These are phyloP conservation scores for Fraxinus nigra DNA, from an alignment of 305 asterid species.

Conservation along the genomic window DNA sequence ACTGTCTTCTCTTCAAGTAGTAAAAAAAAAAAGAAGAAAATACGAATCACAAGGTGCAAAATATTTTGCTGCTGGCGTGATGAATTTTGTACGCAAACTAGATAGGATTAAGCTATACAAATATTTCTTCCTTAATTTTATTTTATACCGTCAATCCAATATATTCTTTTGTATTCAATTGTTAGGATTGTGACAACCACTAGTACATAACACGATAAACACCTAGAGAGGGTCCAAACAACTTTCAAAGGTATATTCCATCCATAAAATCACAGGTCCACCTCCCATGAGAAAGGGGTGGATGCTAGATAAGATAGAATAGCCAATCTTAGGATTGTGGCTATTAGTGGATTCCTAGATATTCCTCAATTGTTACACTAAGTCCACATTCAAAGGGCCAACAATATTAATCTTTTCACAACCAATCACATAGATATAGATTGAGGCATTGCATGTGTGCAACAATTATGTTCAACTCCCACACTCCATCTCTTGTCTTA, in stretches of 20 bases:
- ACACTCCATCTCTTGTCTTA: slow-evolving; percentile 6
- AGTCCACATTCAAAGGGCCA: slow-evolving; percentile 19
- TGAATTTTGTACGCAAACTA: not conserved
- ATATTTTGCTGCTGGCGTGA: not conserved
- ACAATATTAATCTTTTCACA: slow-evolving; percentile 11
- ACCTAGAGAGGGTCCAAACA: slow-evolving; percentile 21
- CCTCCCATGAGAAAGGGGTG: slow-evolving; percentile 23
- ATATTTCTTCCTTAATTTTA: not conserved
- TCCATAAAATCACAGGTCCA: slow-evolving; percentile 12
- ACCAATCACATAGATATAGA: slow-evolving; percentile 4
- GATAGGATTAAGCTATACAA: not conserved
- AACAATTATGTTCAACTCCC: slow-evolving; percentile 1
- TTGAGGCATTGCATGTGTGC: slow-evolving; percentile 3
- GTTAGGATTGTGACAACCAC: slow-evolving; percentile 1
- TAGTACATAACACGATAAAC: slow-evolving; percentile 5
- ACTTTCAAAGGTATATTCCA: slow-evolving; percentile 10
- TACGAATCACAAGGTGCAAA: not conserved
- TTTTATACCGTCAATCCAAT: not conserved
- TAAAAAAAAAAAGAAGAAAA: not conserved
- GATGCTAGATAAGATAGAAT: slow-evolving; percentile 27
- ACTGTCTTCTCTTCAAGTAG: not conserved
- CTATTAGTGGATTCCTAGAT: slow-evolving; percentile 29
- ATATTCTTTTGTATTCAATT: not conserved
- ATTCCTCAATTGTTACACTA: slow-evolving; percentile 15
- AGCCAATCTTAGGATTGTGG: slow-evolving; percentile 30